These are phyloP conservation scores for Vanderwaltozyma tropicalis DNA, from an alignment of 805 yeast species.

Conservation along the genomic window DNA sequence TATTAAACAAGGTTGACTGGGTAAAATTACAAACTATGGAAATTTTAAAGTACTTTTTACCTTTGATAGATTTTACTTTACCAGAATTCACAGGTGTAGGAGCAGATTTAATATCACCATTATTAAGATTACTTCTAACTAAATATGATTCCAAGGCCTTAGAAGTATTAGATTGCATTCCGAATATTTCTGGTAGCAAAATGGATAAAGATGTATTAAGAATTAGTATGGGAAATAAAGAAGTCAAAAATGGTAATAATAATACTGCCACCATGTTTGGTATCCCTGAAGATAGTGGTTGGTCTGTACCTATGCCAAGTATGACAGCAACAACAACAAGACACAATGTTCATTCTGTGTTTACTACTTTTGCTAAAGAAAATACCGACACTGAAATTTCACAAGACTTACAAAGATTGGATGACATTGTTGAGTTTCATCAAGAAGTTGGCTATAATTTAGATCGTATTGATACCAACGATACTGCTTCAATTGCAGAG, in stretches of 20 bases:
- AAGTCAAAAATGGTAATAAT: conserved; percentile 71
- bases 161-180: conserved; percentile 80
- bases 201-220: conserved; percentile 85
- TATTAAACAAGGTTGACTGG: conserved; percentile 71
- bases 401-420: conserved; percentile 10
- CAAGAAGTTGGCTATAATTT: conserved; percentile 25
- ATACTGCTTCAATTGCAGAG: conserved; percentile 33
- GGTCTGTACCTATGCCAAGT: conserved; percentile 96
- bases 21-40: conserved; percentile 73
- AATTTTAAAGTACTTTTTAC: conserved; percentile 61
- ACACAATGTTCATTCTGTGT: conserved; percentile 91
- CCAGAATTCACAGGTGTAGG: conserved; percentile 84
- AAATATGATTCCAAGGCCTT: conserved; percentile 84
- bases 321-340: conserved; percentile 80
- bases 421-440: conserved; percentile 26
- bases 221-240: conserved; percentile 79
- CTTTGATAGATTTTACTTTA: conserved; percentile 62
- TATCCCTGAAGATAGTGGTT: conserved; percentile 81
- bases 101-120: conserved; percentile 88
- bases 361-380: conserved; percentile 58
- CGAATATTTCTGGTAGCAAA: conserved; percentile 77
- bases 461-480: conserved; percentile 21
- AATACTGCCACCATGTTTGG: conserved; percentile 86
- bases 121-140: conserved; percentile 66
- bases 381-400: conserved; percentile 11